These are phyloP conservation scores for Penicillium hesseltinei DNA, from an alignment of 2,329 filamentous ascomycete genomes.

Conservation along the genomic window DNA sequence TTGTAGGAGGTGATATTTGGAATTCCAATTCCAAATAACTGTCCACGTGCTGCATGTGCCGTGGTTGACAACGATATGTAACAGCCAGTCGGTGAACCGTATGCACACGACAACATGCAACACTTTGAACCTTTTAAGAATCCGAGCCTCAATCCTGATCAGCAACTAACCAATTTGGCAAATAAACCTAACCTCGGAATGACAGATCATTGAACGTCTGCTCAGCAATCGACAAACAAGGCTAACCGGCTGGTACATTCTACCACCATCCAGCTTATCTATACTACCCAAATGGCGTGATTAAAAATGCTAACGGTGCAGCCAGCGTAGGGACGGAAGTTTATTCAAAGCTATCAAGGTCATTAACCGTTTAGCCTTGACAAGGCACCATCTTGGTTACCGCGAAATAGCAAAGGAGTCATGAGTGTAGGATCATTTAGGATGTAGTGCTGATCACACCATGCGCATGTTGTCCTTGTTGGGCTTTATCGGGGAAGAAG, in stretches of 20 bases:
- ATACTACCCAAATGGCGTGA: conserved; percentile 4
- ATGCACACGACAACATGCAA: background rate
- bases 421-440: background rate
- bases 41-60: conserved; percentile 1
- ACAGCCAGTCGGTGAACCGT: background rate
- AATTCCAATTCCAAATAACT: background rate
- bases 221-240: background rate
- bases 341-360: background rate
- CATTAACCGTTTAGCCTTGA: background rate
- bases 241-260: background rate
- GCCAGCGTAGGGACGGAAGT: background rate
- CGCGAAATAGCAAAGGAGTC: background rate
- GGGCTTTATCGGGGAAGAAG: background rate
- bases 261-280: background rate
- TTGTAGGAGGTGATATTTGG: background rate
- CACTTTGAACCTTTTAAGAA: background rate
- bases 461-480: background rate
- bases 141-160: background rate
- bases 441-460: background rate
- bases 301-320: background rate
- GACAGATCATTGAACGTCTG: background rate
- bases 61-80: background rate
- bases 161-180: conserved; percentile 2
- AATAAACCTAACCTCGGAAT: background rate
- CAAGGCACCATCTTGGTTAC: background rate